Conservation (phyloP, 768 basidiomycete genomes). For the Tricholoma flavovirens region DNA sequence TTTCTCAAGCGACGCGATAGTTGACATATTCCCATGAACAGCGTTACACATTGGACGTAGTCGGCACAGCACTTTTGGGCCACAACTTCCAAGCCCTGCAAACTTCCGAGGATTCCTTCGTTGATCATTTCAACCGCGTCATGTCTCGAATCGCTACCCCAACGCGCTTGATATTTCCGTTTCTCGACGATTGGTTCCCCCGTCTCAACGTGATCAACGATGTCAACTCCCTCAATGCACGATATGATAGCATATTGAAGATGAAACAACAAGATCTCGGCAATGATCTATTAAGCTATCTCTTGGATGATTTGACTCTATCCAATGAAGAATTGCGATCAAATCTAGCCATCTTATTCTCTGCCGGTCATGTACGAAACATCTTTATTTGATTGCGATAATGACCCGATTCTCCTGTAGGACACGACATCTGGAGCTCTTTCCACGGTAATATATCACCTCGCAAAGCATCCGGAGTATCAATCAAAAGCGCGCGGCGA, state of each 20-base stretch:
- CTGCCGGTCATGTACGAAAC: slow-evolving; percentile 31
- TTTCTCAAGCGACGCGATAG: background rate
- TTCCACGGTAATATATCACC: slow-evolving; percentile 30
- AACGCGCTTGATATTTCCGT: slow-evolving; percentile 27
- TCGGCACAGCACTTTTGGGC: slow-evolving; percentile 31
- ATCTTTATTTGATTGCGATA: background rate
- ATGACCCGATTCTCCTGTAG: slow-evolving; percentile 11
- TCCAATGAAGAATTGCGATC: slow-evolving; percentile 29
- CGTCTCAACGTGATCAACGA: slow-evolving; percentile 22
- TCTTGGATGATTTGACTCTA: slow-evolving; percentile 28
- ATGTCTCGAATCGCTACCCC: slow-evolving; percentile 32
- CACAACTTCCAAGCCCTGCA: slow-evolving; percentile 33
- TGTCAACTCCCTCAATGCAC: slow-evolving; percentile 24
- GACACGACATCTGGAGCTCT: slow-evolving; percentile 35
- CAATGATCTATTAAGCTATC: slow-evolving; percentile 29
- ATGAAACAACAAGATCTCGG: slow-evolving; percentile 27
- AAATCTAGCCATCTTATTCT: slow-evolving; percentile 34
- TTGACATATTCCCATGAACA: slow-evolving; percentile 3
- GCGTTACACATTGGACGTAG: slow-evolving; percentile 31
- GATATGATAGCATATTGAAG: slow-evolving; percentile 22
- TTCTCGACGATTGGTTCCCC: slow-evolving; percentile 25
- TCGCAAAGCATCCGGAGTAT: slow-evolving; percentile 30
- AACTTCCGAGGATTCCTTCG: slow-evolving; percentile 26
- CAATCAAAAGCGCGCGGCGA: slow-evolving; percentile 33
- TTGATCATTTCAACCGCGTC: slow-evolving; percentile 29